Conservation (phyloP, 331 rosid species). For the Rhamnella rubrinervis region DNA sequence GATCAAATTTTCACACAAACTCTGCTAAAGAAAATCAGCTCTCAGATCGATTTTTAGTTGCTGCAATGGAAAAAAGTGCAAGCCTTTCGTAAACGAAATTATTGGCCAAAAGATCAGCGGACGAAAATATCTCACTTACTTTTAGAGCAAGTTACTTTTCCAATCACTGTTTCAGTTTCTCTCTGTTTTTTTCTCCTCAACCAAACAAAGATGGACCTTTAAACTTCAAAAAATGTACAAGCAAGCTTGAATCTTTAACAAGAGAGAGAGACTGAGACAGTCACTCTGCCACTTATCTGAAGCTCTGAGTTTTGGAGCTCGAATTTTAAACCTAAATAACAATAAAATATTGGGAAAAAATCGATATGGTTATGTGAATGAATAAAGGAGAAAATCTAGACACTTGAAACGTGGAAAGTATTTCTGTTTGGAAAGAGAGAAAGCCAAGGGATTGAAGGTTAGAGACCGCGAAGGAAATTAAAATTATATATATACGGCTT, state of each 20-base stretch:
- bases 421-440: background rate
- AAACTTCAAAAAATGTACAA: background rate
- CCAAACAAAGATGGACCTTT: conserved; percentile 19
- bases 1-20: background rate
- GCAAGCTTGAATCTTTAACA: conserved; percentile 3
- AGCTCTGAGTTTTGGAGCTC: background rate
- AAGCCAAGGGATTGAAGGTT: background rate
- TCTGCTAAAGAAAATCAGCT: no score
- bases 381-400: background rate
- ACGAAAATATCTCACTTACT: no score
- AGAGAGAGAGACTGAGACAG: background rate
- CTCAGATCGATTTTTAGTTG: no score
- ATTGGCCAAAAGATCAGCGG: background rate
- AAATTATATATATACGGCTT: conserved; percentile 3
- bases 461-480: conserved; percentile 15
- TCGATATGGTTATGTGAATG: no score
- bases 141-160: no score
- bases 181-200: conserved; percentile 26
- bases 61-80: no score
- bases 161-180: no score
- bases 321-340: background rate
- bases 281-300: no score
- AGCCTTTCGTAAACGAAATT: background rate
- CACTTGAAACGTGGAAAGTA: no score
- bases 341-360: background rate